Base-by-base conservation (phyloP, 345 rosid genomes). In the Populus tremula region DNA sequence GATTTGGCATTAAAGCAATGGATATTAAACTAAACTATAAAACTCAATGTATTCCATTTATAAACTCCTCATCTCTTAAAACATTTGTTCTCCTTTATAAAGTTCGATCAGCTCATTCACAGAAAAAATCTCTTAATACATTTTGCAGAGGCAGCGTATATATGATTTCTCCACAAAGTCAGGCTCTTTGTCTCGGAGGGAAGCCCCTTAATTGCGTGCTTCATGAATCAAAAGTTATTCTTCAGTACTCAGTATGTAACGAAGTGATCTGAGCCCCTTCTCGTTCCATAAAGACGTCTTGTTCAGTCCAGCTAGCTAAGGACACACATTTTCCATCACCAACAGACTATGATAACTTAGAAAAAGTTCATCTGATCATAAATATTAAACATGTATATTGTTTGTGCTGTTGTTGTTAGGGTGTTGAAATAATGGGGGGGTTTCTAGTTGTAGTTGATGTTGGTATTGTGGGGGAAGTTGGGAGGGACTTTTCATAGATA, bases 391-490 rank as follows among this genome's bases (percentile, higher is more conserved):
- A 18, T 25, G 21, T 5, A 25, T 64, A 5, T 53, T 72, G 43
- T 35, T 39, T 31, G 27, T 21, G 59, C 16, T 64, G 63, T 31
- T 33, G 70, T 67, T 67, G 70, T 56, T n/a, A 9, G 27, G 49
- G 54, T 14, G 65, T 73, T 23, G 65, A 38, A 63, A 64, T n/a
- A 18, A 61, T 38, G 7, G 27, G 5, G 5, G 76, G 9, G 66
- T 66, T 35, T 62, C 20, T 31, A 23, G 72, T 65, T 49, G 50
- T 53, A 64, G 79, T 36, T 50, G 77, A 63, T 83, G 88, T 73
- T 82, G 89, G 86, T 82, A 74, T 88, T 77, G 80, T 84, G 89
- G 89, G 85, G 87, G 85, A 79, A 83, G 91, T 84, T 89, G 87
- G 74, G 64, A 66, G 35, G 90, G 84, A 82, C 84, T 80, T 88